Percentiles rank a stretch among this genome's conserved stretches.
Conservation (phyloP, 2,329 filamentous ascomycete genomes). For the Talaromyces marneffei region DNA sequence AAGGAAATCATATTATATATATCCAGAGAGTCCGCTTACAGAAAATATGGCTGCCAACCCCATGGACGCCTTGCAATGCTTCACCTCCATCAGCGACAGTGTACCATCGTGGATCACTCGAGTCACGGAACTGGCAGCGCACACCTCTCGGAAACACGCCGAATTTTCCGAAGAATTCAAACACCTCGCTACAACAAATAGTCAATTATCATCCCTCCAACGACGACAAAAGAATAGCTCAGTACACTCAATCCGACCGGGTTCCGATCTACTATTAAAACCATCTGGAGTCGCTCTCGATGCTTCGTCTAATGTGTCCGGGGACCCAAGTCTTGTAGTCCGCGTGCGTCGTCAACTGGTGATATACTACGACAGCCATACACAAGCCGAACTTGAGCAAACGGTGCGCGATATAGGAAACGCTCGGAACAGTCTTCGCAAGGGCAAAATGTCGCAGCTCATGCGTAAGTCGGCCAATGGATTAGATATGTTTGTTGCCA, state of each 20-base stretch:
- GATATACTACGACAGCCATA: constrained; percentile 86
- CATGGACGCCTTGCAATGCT: constrained; percentile 41
- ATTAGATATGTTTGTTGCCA: constrained; percentile 15
- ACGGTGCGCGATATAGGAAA: constrained; percentile 76
- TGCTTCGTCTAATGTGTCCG: constrained; percentile 28
- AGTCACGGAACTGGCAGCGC: constrained; percentile 37
- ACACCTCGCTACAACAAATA: constrained; percentile 24
- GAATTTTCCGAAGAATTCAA: constrained; percentile 42
- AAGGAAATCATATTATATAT: background rate
- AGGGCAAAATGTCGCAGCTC: constrained; percentile 60
- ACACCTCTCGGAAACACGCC: constrained; percentile 36
- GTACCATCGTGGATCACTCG: constrained; percentile 41
- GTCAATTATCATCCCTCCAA: constrained; percentile 13
- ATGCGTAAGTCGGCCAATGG: constrained; percentile 20
- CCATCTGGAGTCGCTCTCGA: constrained; percentile 12
- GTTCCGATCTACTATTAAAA: constrained; percentile 5
- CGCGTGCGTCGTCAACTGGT: constrained; percentile 70
- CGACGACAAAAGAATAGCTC: constrained; percentile 40
- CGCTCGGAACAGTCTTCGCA: constrained; percentile 76
- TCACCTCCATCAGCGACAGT: constrained; percentile 40
- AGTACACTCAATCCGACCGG: constrained; percentile 34
- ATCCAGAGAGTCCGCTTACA: background rate
- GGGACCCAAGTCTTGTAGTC: constrained; percentile 46
- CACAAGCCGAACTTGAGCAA: constrained; percentile 75
- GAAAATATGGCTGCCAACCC: constrained; percentile 2